phyloP scores from a whole-genome alignment of 129 eudicot genomes.

The Chrysanthemum makinoi region DNA sequence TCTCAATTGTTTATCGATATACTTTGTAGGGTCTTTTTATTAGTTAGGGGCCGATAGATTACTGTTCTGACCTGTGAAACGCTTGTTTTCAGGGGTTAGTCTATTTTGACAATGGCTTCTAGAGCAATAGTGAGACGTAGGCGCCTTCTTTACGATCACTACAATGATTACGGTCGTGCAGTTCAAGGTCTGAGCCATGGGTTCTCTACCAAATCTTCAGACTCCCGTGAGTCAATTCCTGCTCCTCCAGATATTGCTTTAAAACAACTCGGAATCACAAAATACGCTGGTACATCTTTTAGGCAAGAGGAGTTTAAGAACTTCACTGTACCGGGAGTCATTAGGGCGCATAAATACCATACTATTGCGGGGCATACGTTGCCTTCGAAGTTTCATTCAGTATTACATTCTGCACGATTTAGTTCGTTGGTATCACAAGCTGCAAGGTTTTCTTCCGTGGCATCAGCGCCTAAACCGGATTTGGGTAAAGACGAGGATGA shows the following conservation, averaged over 20 bases:
- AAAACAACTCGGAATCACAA: conserved; percentile 21
- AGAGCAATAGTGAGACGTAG: conserved; percentile 68
- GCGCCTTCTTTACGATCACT: conserved; percentile 43
- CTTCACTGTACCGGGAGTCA: conserved; percentile 26
- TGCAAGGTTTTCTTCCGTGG: conserved; percentile 47
- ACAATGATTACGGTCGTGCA: conserved; percentile 34
- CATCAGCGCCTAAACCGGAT: conserved; percentile 62
- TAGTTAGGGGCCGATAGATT: background rate
- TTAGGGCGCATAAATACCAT: conserved; percentile 30
- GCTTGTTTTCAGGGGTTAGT: conserved; percentile 19
- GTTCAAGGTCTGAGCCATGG: conserved; percentile 57
- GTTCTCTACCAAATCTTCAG: conserved; percentile 28
- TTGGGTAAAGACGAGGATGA: conserved; percentile 49
- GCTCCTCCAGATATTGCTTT: conserved; percentile 24
- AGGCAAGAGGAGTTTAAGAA: conserved; percentile 29
- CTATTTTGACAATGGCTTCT: conserved; percentile 56
- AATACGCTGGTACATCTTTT: conserved; percentile 26
- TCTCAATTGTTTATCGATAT: background rate
- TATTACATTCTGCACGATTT: conserved; percentile 38
- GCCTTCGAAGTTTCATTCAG: conserved; percentile 34
- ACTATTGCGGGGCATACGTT: conserved; percentile 32
- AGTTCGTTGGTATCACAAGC: conserved; percentile 37
- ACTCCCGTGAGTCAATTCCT: conserved; percentile 30
- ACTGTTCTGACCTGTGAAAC: background rate
- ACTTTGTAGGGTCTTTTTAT: background rate